phyloP scores from a whole-genome alignment of 495 filamentous ascomycete species.

The Lineolata rhizophorae region DNA sequence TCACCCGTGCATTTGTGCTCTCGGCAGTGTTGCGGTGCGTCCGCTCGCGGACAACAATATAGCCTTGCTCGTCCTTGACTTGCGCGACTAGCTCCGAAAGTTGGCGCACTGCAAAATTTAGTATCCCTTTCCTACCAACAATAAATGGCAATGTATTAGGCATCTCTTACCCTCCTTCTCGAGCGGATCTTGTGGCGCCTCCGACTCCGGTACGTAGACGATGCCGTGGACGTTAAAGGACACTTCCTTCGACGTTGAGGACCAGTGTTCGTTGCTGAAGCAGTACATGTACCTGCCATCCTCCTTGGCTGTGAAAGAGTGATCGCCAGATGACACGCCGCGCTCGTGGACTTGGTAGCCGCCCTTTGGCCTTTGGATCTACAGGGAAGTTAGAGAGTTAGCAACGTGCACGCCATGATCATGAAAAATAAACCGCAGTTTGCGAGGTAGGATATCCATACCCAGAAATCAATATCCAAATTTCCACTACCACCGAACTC shows the following conservation, averaged over 20 bases:
- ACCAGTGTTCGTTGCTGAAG: slow-evolving; percentile 97
- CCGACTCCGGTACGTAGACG: slow-evolving; percentile 83
- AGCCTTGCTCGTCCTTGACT: slow-evolving; percentile 93
- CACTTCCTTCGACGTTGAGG: slow-evolving; percentile 80
- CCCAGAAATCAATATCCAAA: slow-evolving; percentile 95
- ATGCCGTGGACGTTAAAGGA: slow-evolving; percentile 98
- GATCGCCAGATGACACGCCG: slow-evolving; percentile 67
- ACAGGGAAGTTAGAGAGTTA: slow-evolving; percentile 8
- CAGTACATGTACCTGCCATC: slow-evolving; percentile 92
- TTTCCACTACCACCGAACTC: slow-evolving; percentile 92
- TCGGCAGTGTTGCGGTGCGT: slow-evolving; percentile 96
- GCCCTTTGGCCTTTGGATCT: slow-evolving; percentile 69
- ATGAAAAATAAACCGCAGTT: too few relatives aligned
- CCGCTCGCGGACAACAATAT: slow-evolving; percentile 86
- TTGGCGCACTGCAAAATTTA: slow-evolving; percentile 40
- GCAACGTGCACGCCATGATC: slow-evolving; percentile 1
- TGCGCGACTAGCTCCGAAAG: slow-evolving; percentile 70
- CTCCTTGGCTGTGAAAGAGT: slow-evolving; percentile 64
- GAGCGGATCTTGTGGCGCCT: slow-evolving; percentile 66
- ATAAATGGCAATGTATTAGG: too few relatives aligned
- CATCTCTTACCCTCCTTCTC: slow-evolving; percentile 54
- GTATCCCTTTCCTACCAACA: slow-evolving; percentile 1
- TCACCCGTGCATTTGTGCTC: slow-evolving; percentile 89
- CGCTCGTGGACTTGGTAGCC: slow-evolving; percentile 58
- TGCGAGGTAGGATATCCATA: slow-evolving; percentile 28